Conservation (phyloP, 805 yeast species). For the Candida ovalis region DNA sequence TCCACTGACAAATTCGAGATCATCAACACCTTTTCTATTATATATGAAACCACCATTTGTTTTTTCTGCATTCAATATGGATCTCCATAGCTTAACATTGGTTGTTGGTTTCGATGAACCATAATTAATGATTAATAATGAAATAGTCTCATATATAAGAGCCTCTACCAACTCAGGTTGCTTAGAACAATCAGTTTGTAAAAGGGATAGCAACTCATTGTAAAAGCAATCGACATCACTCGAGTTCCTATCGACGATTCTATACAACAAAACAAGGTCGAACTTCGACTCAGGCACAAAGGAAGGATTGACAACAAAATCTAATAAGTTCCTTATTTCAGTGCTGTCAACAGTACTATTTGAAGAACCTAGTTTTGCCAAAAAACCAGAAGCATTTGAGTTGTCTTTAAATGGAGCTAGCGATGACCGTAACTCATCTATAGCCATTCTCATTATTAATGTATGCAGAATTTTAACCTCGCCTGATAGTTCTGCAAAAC, state of each 20-base stretch:
- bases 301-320: constrained; percentile 10
- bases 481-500: constrained; percentile 16
- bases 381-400: constrained; percentile 6
- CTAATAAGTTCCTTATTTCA: constrained; percentile 6
- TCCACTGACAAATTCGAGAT: constrained; percentile 4
- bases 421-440: constrained; percentile 10
- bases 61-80: constrained; percentile 16
- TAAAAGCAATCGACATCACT: constrained; percentile 24
- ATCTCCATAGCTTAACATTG: constrained; percentile 21
- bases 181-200: background rate
- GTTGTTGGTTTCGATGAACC: constrained; percentile 18
- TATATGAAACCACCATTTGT: constrained; percentile 13
- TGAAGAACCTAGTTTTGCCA: constrained; percentile 9
- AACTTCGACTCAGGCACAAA: constrained; percentile 10
- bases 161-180: constrained; percentile 14
- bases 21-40: constrained; percentile 16
- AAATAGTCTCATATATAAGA: constrained; percentile 21
- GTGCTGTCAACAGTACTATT: constrained; percentile 2
- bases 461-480: constrained; percentile 19
- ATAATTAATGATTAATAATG: constrained; percentile 23
- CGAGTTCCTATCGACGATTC: constrained; percentile 7
- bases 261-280: constrained; percentile 20
- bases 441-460: constrained; percentile 14
- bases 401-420: constrained; percentile 5
- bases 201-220: constrained; percentile 8